Evolutionary conservation across 2,329 filamentous ascomycete genomes (phyloP), one percentile per base, ranked within the genome.

Genomic region (Gnomoniopsis smithogilvyi): DNA sequence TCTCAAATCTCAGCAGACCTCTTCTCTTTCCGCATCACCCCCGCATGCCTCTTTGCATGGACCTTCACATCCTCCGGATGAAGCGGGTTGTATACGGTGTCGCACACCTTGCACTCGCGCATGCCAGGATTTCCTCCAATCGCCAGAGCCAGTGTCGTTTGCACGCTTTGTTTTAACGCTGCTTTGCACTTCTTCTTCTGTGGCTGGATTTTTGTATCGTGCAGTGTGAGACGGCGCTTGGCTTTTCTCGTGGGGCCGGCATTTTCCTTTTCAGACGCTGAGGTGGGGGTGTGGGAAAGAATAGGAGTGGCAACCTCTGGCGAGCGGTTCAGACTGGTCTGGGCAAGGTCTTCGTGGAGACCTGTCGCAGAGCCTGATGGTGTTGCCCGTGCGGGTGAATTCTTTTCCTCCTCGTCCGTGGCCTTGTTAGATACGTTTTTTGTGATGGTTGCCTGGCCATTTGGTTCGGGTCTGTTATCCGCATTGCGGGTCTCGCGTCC

Each of bases 81-180:
- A 45, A 77, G 65, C 4, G 75, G 74, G 54, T 79, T 79, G 62
- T 78, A 79, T 47, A 79, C 58, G 58, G 77, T 73, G 26, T 73
- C 71, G 61, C 77, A 79, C 30, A 73, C 72, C 34, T 69, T 72
- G 62, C 77, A 79, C 58, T 78, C 73, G 2, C 67, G 70, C 60
- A 78, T 76, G 2, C 63, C 72, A 53, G 17, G 65, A 52, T 12
- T 70, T 63, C 47, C 68, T n/a, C 67, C 65, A 30, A 70, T 58
- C 0, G 75, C 69, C 6, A 78, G 69, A 53, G 71, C 77, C 22
- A 79, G 61, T 0, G 76, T 78, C 0, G 72, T 78, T 63, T 79
- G 76, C 3, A 76, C 69, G 21, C 69, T 66, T 1, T 70, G 65
- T 19, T 66, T 61, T 3, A 47, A 50, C 7, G 54, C 2, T 36